Conservation (phyloP, 306 rosid species). For the Vigna trinervia region DNA sequence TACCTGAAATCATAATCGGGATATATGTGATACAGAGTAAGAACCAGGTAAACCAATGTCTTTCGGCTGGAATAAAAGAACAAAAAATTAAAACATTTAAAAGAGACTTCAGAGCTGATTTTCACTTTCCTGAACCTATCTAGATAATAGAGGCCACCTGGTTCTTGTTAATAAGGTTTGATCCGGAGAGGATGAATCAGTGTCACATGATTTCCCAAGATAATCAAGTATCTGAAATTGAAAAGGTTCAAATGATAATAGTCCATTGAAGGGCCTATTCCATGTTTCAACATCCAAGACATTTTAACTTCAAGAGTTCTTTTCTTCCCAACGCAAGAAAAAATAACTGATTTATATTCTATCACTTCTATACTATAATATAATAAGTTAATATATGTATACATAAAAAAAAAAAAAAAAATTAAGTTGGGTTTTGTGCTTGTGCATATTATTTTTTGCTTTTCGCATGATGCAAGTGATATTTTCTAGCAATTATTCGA, state of each 20-base stretch:
- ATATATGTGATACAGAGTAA: constrained; percentile 90
- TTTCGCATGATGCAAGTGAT: background rate
- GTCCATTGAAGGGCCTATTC: background rate
- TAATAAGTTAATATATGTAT: background rate
- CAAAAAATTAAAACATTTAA: constrained; percentile 45
- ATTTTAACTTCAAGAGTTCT: background rate
- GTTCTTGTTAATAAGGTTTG: constrained; percentile 69
- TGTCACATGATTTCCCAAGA: constrained; percentile 82
- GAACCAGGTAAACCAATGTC: constrained; percentile 91
- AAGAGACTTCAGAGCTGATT: constrained; percentile 38
- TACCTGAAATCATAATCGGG: constrained; percentile 99
- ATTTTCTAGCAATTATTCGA: background rate
- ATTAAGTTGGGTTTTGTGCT: background rate
- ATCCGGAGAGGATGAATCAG: constrained; percentile 74
- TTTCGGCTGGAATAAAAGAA: constrained; percentile 78
- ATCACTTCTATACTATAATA: background rate
- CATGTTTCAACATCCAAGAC: background rate
- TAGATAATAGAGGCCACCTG: constrained; percentile 61
- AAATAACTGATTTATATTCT: background rate
- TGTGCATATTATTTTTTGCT: background rate
- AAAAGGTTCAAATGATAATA: constrained; percentile 20
- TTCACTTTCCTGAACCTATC: constrained; percentile 46
- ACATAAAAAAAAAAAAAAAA: background rate
- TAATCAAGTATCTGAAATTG: constrained; percentile 78
- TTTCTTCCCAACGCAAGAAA: background rate